Evolutionary conservation across 2,329 filamentous ascomycete genomes (phyloP).

Genomic region (Trichoderma polysporum): DNA sequence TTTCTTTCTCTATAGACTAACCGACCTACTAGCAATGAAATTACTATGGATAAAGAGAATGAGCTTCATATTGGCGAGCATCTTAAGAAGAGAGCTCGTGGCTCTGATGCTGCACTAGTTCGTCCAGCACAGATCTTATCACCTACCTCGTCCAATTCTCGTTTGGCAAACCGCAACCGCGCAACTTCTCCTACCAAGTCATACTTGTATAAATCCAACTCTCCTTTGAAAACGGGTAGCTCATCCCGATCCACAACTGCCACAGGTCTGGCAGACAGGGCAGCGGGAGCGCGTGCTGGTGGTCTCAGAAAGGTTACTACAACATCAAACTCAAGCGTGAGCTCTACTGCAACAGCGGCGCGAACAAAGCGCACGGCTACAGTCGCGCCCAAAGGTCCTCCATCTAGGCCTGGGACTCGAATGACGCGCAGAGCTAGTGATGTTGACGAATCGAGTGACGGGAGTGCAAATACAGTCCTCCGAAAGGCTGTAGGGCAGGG

Average conservation of each 20-base stretch:
- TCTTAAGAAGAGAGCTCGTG: slow-evolving; percentile 66
- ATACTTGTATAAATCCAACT: slow-evolving; percentile 57
- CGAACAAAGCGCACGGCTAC: slow-evolving; percentile 38
- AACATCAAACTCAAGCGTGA: slow-evolving; percentile 45
- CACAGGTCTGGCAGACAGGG: slow-evolving; percentile 56
- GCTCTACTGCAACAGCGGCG: slow-evolving; percentile 38
- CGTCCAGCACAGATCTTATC: slow-evolving; percentile 67
- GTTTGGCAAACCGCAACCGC: slow-evolving; percentile 53
- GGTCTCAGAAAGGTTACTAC: slow-evolving; percentile 47
- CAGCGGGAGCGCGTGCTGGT: slow-evolving; percentile 55
- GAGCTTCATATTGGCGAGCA: slow-evolving; percentile 57
- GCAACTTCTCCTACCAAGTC: slow-evolving; percentile 56
- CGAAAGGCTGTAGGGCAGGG: slow-evolving; percentile 49
- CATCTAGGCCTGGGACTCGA: slow-evolving; percentile 44
- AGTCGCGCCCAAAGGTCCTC: slow-evolving; percentile 37
- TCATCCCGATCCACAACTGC: slow-evolving; percentile 41
- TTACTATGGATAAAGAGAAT: slow-evolving; percentile 76
- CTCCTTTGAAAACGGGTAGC: slow-evolving; percentile 58
- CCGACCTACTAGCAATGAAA: slow-evolving; percentile 55
- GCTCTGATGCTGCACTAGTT: slow-evolving; percentile 39
- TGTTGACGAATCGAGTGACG: slow-evolving; percentile 62
- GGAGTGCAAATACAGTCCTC: slow-evolving; percentile 64
- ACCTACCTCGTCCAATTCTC: slow-evolving; percentile 78
- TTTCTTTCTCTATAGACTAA: slow-evolving; percentile 19
- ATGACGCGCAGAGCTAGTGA: slow-evolving; percentile 55